A percentile compares a stretch with the other conserved stretches of the same genome.
Evolutionary conservation across 192 early-diverging fungal genomes (phyloP).

Genomic region (Backusella westeae): DNA sequence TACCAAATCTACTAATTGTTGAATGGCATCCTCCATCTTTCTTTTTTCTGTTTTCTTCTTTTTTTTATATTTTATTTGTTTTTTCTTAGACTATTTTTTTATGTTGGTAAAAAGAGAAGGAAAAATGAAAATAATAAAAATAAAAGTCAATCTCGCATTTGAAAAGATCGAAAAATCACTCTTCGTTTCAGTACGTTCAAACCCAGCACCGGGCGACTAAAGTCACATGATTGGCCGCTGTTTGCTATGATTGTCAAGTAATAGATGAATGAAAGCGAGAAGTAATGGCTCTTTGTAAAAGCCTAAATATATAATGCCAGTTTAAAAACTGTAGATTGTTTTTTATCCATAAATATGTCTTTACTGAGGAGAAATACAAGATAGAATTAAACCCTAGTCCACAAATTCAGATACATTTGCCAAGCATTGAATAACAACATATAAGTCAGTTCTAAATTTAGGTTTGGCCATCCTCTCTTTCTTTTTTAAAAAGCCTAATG

Average conservation of each 20-base stretch:
- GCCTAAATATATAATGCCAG: too few relatives aligned
- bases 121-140: not conserved
- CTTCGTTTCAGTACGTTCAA: not conserved
- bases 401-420: not conserved
- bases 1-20: conserved; percentile 16
- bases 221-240: not conserved
- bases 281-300: not conserved
- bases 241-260: not conserved
- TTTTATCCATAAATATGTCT: not conserved
- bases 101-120: not conserved
- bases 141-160: conserved; percentile 1
- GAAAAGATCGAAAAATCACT: not conserved
- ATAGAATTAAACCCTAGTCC: not conserved
- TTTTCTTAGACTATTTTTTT: not conserved
- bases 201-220: not conserved
- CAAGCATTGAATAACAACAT: not conserved
- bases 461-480: not conserved
- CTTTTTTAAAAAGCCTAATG: not conserved
- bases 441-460: not conserved
- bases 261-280: too few relatives aligned
- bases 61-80: not conserved
- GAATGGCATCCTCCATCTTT: conserved; percentile 14
- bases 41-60: not conserved
- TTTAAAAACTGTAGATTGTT: too few relatives aligned
- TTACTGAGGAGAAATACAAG: too few relatives aligned